These are phyloP conservation scores for Schizosaccharomyces lindneri DNA, from an alignment of 805 yeast genomes.

Conservation along the genomic window DNA sequence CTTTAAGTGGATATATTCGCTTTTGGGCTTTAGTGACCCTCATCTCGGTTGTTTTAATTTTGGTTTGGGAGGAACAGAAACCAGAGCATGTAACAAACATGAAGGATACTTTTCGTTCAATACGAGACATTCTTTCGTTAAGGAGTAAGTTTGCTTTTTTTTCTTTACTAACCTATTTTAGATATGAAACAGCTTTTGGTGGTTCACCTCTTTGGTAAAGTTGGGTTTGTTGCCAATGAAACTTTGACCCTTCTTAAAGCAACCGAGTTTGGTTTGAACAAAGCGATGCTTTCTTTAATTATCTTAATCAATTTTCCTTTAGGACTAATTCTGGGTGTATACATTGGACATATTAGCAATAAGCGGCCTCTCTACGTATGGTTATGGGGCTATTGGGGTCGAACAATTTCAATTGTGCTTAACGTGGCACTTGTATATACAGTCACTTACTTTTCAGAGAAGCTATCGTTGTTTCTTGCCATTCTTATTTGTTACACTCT, in stretches of 20 bases:
- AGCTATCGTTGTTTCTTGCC: constrained; percentile 44
- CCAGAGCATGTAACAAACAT: constrained; percentile 8
- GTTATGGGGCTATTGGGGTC: not conserved
- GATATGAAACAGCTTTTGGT: constrained; percentile 51
- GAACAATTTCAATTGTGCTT: not conserved
- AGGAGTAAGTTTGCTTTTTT: constrained; percentile 35
- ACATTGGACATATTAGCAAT: not conserved
- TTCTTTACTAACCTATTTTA: constrained; percentile 7
- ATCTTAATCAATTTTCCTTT: constrained; percentile 89
- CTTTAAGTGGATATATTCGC: constrained; percentile 48
- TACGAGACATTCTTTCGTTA: constrained; percentile 21
- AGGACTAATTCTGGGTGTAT: constrained; percentile 26
- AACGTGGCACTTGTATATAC: not conserved
- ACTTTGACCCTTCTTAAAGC: constrained; percentile 82
- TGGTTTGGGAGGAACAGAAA: constrained; percentile 2
- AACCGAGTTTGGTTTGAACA: constrained; percentile 71
- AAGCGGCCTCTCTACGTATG: not conserved
- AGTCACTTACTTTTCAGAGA: not conserved
- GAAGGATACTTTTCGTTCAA: not conserved
- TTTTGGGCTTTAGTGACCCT: constrained; percentile 59
- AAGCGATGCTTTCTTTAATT: constrained; percentile 80
- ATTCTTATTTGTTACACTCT: constrained; percentile 32
- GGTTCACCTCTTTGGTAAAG: constrained; percentile 55
- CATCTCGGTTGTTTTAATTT: constrained; percentile 25
- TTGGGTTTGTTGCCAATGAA: constrained; percentile 89